Base-by-base conservation (phyloP, 169 alveolate species). In the Plasmodium knowlesi region DNA sequence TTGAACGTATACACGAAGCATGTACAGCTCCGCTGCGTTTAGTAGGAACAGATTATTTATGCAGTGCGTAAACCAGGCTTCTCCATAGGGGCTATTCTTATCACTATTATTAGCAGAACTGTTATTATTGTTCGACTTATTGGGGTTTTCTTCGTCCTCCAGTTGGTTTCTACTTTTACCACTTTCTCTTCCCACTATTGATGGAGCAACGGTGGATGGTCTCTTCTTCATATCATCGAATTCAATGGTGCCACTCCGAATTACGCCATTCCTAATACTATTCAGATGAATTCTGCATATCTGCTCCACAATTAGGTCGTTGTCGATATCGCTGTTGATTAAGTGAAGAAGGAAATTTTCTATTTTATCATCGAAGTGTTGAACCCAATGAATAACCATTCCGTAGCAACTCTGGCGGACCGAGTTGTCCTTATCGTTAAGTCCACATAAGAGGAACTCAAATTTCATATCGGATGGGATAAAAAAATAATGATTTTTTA, bases 381-480 rank as follows among this genome's bases (percentile, higher is more conserved):
- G 89, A 8, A 83, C 84, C 93, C 95, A 92, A 19, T 84, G 89
- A 14, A 83, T 34, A 25, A 83, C 50, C 95, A 83, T 83, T 6
- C 74, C 22, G 37, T 84, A 92, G 12, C 95, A 84, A 57, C 93
- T 84, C 34, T 92, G 92, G n/a, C 95, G 22, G 0, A 83, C 92
- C 0, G 90, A 92, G 57, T 41, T 92, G 5, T 84, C 92, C 61
- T 83, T 92, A 46, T 83, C 95, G 41, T 92, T 83, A 14, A 89
- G 85, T 8, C 94, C 94, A 80, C 84, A 89, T 80, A 89, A 67
- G 14, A 89, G 73, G 41, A 89, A 89, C 32, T 89, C 94, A 79
- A 78, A 89, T 30, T 89, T 89, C 90, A 81, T 81, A 61, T 80
- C 90, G 10, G 86, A 78, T n/a, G 94, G 94, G 46, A 93, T 86